A percentile compares a stretch with the other conserved stretches of the same genome.
Conservation (phyloP, 106 monocot genomes). For the Posidonia australis region DNA sequence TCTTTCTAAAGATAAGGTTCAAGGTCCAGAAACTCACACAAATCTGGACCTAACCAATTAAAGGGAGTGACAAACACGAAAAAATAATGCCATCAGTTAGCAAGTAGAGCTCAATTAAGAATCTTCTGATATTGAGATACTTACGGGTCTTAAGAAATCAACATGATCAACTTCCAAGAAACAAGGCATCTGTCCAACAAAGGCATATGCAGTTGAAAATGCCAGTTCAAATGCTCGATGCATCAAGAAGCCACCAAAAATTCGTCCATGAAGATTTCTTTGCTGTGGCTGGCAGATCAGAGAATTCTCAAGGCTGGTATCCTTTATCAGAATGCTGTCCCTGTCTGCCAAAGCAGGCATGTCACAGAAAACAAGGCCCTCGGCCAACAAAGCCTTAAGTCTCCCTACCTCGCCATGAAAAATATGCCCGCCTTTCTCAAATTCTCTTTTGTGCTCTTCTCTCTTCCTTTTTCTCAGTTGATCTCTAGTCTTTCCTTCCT, state of each 20-base stretch:
- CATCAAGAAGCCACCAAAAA: constrained; percentile 98
- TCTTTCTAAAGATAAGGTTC: too few species aligned
- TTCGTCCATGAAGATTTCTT: constrained; percentile 86
- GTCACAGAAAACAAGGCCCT: constrained; percentile 90
- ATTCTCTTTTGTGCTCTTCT: constrained; percentile 41
- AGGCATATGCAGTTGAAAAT: constrained; percentile 96
- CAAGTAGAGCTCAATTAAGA: too few species aligned
- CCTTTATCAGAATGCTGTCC: constrained; percentile 76
- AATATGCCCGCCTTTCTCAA: constrained; percentile 50
- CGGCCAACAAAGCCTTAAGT: constrained; percentile 56
- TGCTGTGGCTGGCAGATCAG: constrained; percentile 97
- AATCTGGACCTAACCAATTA: too few species aligned
- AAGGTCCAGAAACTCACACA: too few species aligned
- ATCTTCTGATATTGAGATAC: constrained; percentile 9
- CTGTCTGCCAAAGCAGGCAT: constrained; percentile 86
- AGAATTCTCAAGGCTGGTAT: constrained; percentile 79
- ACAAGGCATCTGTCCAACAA: constrained; percentile 70
- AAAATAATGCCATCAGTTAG: too few species aligned
- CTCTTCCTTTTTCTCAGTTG: constrained; percentile 58
- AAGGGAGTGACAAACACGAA: too few species aligned
- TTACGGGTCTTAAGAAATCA: constrained; percentile 91
- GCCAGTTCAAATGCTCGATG: constrained; percentile 83
- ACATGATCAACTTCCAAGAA: constrained; percentile 98
- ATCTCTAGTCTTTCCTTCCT: constrained; percentile 66
- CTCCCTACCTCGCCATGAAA: constrained; percentile 37